Percentiles rank a stretch among this genome's conserved stretches.
phyloP scores from a whole-genome alignment of 805 yeast species.

The Teunomyces cretensis region DNA sequence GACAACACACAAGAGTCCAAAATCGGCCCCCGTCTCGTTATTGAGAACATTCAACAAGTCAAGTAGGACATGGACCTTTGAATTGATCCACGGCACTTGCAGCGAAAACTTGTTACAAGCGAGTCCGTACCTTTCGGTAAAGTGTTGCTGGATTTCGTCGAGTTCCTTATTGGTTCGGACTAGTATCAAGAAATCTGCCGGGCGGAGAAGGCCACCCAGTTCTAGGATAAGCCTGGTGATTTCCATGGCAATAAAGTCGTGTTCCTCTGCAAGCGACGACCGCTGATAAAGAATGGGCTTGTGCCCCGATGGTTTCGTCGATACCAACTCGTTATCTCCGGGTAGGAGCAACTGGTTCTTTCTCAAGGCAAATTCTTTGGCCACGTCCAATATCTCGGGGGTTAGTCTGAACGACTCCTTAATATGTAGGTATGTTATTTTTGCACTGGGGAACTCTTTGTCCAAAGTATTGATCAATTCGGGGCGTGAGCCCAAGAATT shows the following conservation, averaged over 20 bases:
- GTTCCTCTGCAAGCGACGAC: slow-evolving; percentile 33
- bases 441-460: slow-evolving; percentile 18
- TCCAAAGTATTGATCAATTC: slow-evolving; percentile 26
- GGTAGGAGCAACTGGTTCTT: slow-evolving; percentile 5
- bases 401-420: slow-evolving; percentile 61
- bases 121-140: slow-evolving; percentile 40
- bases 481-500: slow-evolving; percentile 56
- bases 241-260: slow-evolving; percentile 45
- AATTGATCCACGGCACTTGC: slow-evolving; percentile 52
- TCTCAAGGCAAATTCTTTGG: slow-evolving; percentile 27
- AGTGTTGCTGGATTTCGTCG: slow-evolving; percentile 30
- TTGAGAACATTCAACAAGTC: slow-evolving; percentile 47
- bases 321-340: slow-evolving; percentile 6
- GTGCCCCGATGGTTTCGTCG: slow-evolving; percentile 18
- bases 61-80: slow-evolving; percentile 43
- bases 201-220: slow-evolving; percentile 43
- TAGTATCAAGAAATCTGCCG: slow-evolving; percentile 53
- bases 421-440: slow-evolving; percentile 33
- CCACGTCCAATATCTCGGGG: slow-evolving; percentile 51
- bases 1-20: slow-evolving; percentile 29
- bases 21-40: slow-evolving; percentile 31
- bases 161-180: slow-evolving; percentile 54
- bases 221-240: slow-evolving; percentile 39
- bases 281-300: slow-evolving; percentile 21
- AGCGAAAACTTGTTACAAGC: slow-evolving; percentile 43